Conservation (phyloP, 2,329 filamentous ascomycete species). For the Elsinoe ampelina region DNA sequence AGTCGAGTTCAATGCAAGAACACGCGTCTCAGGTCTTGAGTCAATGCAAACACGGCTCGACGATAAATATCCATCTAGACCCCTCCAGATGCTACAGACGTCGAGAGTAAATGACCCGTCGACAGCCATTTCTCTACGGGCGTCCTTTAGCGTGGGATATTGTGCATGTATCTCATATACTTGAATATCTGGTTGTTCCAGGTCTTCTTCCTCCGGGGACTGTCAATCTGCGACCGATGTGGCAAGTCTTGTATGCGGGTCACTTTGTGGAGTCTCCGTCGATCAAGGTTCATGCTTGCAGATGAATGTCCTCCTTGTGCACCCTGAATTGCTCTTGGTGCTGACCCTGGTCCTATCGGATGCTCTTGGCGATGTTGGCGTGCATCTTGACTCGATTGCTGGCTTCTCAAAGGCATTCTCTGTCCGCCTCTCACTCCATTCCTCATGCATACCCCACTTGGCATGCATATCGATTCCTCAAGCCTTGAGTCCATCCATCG, state of each 20-base stretch:
- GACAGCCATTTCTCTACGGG: background rate
- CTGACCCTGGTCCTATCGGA: background rate
- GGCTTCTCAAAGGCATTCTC: background rate
- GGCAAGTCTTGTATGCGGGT: background rate
- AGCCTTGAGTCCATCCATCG: slow-evolving; percentile 33
- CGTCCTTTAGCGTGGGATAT: background rate
- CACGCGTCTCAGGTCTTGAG: slow-evolving; percentile 2
- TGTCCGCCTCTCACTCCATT: background rate
- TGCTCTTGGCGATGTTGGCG: background rate
- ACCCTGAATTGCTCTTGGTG: background rate
- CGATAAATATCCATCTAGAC: background rate
- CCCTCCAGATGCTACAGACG: background rate
- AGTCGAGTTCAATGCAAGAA: background rate
- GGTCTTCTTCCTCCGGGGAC: background rate
- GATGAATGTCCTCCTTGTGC: background rate
- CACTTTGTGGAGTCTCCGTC: background rate
- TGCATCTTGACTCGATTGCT: background rate
- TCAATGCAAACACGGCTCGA: background rate
- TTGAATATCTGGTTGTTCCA: background rate
- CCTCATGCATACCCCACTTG: background rate
- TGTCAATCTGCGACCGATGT: background rate
- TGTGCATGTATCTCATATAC: background rate
- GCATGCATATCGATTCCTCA: background rate
- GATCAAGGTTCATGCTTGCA: slow-evolving; percentile 3
- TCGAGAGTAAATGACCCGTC: background rate